phyloP scores from a whole-genome alignment of 805 yeast species.

The Yamadazyma philogaea region DNA sequence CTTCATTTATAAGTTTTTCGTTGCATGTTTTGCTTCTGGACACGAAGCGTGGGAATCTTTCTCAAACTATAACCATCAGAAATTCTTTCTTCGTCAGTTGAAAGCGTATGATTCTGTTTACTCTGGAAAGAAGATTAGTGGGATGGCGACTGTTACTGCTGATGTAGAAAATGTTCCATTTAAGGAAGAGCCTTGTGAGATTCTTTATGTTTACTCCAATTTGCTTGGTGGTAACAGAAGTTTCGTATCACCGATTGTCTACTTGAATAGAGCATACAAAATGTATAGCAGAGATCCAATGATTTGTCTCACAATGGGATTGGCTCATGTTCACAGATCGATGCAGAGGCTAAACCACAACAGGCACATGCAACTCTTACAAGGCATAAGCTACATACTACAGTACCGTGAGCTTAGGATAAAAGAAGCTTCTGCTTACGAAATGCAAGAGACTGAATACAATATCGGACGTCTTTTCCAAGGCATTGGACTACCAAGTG shows the following conservation, averaged over 20 bases:
- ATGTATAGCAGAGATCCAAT: conserved; percentile 74
- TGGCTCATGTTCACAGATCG: conserved; percentile 83
- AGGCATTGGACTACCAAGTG: conserved; percentile 67
- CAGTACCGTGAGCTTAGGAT: conserved; percentile 63
- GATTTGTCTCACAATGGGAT: conserved; percentile 68
- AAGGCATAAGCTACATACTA: conserved; percentile 74
- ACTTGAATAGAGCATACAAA: conserved; percentile 67
- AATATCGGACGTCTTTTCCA: conserved; percentile 86
- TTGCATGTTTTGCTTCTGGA: conserved; percentile 65
- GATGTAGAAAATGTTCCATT: conserved; percentile 40
- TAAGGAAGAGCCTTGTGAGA: conserved; percentile 55
- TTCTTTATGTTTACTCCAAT: conserved; percentile 76
- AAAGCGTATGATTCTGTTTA: conserved; percentile 81
- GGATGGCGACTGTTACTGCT: conserved; percentile 74
- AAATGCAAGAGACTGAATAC: conserved; percentile 73
- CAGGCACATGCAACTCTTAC: conserved; percentile 83
- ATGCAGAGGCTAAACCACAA: conserved; percentile 86
- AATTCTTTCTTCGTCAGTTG: conserved; percentile 82
- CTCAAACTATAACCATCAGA: conserved; percentile 81
- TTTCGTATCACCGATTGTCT: conserved; percentile 77
- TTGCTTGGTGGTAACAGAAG: conserved; percentile 78
- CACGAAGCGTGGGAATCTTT: conserved; percentile 54
- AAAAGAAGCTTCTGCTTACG: conserved; percentile 39
- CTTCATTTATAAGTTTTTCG: conserved; percentile 60
- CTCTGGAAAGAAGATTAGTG: conserved; percentile 52